Conservation (phyloP, 2,329 filamentous ascomycete genomes). For the Parastagonospora nodorum region DNA sequence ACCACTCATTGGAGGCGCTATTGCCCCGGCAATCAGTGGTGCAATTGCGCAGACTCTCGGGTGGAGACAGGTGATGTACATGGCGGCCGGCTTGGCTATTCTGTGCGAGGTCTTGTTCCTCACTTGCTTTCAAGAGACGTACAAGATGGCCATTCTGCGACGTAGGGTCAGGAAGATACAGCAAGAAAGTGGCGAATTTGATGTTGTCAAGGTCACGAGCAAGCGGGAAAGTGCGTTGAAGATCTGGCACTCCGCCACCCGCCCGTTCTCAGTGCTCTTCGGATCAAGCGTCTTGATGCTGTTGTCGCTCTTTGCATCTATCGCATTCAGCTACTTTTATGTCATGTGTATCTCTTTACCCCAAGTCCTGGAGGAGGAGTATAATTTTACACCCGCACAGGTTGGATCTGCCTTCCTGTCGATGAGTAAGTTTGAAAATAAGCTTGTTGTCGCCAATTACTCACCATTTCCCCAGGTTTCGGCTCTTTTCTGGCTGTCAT, state of each 20-base stretch:
- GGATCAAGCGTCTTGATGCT: slow-evolving; percentile 61
- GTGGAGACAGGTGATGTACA: slow-evolving; percentile 61
- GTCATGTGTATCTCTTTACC: slow-evolving; percentile 54
- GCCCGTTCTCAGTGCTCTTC: slow-evolving; percentile 50
- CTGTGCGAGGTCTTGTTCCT: slow-evolving; percentile 59
- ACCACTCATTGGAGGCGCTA: slow-evolving; percentile 62
- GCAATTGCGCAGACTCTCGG: slow-evolving; percentile 60
- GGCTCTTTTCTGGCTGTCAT: slow-evolving; percentile 7
- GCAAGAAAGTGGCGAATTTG: slow-evolving; percentile 17
- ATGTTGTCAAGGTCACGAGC: slow-evolving; percentile 11
- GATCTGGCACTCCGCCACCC: slow-evolving; percentile 46
- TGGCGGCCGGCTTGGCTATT: slow-evolving; percentile 55
- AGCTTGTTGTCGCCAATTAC: too few species aligned
- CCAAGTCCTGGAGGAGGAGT: slow-evolving; percentile 48
- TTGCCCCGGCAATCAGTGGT: slow-evolving; percentile 62
- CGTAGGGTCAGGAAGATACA: slow-evolving; percentile 25
- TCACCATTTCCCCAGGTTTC: too few species aligned
- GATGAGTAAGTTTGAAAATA: slow-evolving; percentile 52
- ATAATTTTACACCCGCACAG: slow-evolving; percentile 54
- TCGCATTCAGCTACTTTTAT: slow-evolving; percentile 54
- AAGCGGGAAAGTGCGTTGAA: slow-evolving; percentile 26
- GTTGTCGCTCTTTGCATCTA: slow-evolving; percentile 51
- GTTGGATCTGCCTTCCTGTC: slow-evolving; percentile 60
- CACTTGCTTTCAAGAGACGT: slow-evolving; percentile 63
- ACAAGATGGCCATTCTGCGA: slow-evolving; percentile 61